Evolutionary conservation across 345 rosid genomes (phyloP), one percentile per base, ranked within the genome.

Genomic region (Cardamine occulta): DNA sequence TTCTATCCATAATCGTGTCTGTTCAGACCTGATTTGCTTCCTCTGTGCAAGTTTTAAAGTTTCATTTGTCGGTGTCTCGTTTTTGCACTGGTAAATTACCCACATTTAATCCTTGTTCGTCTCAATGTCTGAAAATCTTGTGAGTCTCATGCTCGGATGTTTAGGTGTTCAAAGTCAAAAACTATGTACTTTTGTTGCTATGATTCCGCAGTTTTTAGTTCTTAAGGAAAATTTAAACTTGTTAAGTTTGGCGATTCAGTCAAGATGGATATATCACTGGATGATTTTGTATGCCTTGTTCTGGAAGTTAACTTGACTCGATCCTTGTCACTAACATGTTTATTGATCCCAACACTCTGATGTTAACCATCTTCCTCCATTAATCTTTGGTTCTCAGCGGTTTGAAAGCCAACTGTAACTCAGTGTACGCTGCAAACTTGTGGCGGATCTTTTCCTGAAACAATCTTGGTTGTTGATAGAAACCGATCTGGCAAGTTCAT

Each of bases 271-370:
- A 26, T 11, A 76, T 31, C 39, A 32, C 17, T 62, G 8, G 58
- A 69, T 51, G 45, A 28, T 48, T 64, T 5, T 74, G 47, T 56
- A 66, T 66, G 40, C 58, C 73, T 74, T 75, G 55, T 67, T 59
- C 14, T 59, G 26, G 23, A 66, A 48, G 67, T 58, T 66, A 55
- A 48, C 47, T n/a, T n/a, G n/a, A n/a, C n/a, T n/a, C n/a, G n/a
- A n/a, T n/a, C n/a, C n/a, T n/a, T n/a, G n/a, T n/a, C n/a, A 40
- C 9, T 35, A 11, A 42, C 60, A 35, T 66, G 53, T 13, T 57
- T 47, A 1, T 37, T 66, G 24, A 18, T 13, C 44, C 32, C 42
- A 24, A 5, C 32, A 17, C 39, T 59, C 37, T 19, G 0, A 21
- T 68, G 48, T 13, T 60, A 39, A 60, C 59, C 53, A 18, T 68